These are phyloP conservation scores for Paxillus involutus DNA, from an alignment of 768 basidiomycete species.

Conservation along the genomic window DNA sequence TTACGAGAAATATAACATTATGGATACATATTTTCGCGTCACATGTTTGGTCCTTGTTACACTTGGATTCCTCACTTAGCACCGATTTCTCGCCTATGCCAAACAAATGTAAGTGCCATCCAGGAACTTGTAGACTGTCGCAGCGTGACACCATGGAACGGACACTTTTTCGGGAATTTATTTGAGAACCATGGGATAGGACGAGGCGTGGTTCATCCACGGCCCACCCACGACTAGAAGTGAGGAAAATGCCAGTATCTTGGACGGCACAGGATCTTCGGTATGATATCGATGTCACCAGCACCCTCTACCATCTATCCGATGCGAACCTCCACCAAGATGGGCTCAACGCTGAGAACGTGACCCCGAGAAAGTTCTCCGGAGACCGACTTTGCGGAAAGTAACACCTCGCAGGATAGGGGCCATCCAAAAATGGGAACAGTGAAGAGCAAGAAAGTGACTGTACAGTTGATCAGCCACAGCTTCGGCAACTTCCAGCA, in stretches of 20 bases:
- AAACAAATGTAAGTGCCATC: too few species aligned
- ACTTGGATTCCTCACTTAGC: too few species aligned
- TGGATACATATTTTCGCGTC: not conserved
- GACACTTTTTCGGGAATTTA: not conserved
- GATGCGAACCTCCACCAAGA: not conserved
- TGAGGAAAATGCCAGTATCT: not conserved
- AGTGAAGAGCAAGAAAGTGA: not conserved
- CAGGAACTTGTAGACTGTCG: too few species aligned
- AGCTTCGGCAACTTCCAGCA: slow-evolving; percentile 24
- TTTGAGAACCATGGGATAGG: not conserved
- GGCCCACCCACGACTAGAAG: not conserved
- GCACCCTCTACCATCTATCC: not conserved
- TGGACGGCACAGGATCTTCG: not conserved
- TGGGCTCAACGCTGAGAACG: not conserved
- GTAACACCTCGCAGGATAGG: slow-evolving; percentile 14
- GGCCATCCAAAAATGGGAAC: slow-evolving; percentile 11
- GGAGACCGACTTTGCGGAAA: not conserved
- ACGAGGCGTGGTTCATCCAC: not conserved
- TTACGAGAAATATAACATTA: not conserved
- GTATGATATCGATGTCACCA: not conserved
- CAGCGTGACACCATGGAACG: not conserved
- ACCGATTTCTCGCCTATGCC: too few species aligned
- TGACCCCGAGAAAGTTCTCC: not conserved
- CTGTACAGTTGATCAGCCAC: slow-evolving; percentile 36
- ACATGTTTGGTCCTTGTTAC: not conserved